Percentiles rank a stretch among this genome's conserved stretches.
phyloP scores from a whole-genome alignment of 768 basidiomycete species.

The Phanerochaete sordida region DNA sequence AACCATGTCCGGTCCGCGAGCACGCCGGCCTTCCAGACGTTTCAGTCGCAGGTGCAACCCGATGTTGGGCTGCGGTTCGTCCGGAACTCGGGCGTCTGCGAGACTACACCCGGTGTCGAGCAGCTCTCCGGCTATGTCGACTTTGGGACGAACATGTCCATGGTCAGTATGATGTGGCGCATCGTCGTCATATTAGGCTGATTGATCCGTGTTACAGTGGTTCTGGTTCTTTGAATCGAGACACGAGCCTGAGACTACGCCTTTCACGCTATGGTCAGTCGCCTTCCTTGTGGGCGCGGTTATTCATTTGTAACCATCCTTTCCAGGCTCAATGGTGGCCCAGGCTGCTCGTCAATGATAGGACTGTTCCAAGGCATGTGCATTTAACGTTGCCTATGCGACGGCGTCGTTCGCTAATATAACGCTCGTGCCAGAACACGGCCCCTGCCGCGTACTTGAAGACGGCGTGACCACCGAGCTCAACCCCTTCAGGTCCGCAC shows the following conservation, averaged over 20 bases:
- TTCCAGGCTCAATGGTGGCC: constrained; percentile 26
- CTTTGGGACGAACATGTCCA: constrained; percentile 53
- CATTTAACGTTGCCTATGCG: no score
- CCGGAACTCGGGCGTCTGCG: constrained; percentile 58
- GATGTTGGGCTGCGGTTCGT: constrained; percentile 43
- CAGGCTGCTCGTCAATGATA: constrained; percentile 43
- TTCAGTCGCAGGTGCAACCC: constrained; percentile 15
- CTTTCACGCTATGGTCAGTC: constrained; percentile 58
- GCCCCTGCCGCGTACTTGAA: constrained; percentile 57
- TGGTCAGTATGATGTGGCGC: constrained; percentile 34
- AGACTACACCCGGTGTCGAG: constrained; percentile 57
- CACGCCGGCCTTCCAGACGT: not conserved
- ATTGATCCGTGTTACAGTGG: constrained; percentile 39
- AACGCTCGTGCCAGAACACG: constrained; percentile 43
- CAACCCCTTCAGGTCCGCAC: constrained; percentile 57
- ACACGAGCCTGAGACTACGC: constrained; percentile 54
- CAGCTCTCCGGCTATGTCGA: constrained; percentile 64
- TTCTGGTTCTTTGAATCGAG: constrained; percentile 76
- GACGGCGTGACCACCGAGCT: constrained; percentile 49
- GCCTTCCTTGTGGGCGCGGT: not conserved
- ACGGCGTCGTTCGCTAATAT: not conserved
- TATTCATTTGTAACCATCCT: constrained; percentile 2
- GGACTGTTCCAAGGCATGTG: constrained; percentile 57
- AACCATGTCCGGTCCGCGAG: not conserved
- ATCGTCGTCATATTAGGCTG: not conserved